Conservation (phyloP, 2,329 filamentous ascomycete species). For the Basipetospora chlamydospora region DNA sequence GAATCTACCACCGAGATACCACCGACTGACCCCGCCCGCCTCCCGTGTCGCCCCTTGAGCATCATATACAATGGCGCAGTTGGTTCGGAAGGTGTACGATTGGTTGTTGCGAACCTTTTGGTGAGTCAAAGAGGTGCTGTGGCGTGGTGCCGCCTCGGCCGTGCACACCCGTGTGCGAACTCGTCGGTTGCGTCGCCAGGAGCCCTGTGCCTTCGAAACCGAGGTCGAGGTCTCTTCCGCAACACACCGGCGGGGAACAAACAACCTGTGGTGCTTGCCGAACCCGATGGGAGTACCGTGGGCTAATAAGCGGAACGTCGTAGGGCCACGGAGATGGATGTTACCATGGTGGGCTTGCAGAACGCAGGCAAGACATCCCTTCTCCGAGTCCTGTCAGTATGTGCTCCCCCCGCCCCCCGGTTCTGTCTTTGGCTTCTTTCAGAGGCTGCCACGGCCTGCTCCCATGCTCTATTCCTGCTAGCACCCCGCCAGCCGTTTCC, state of each 20-base stretch:
- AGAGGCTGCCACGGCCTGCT: no score
- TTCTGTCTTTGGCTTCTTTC: slow-evolving; percentile 6
- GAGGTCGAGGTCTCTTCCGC: no score
- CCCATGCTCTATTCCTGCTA: not conserved
- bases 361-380: slow-evolving; percentile 97
- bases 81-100: slow-evolving; percentile 94
- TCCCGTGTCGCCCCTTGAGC: no score
- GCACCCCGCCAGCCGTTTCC: not conserved
- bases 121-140: slow-evolving; percentile 36
- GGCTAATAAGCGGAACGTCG: slow-evolving; percentile 5
- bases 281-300: not conserved
- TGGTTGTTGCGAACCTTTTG: slow-evolving; percentile 97
- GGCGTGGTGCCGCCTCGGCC: no score
- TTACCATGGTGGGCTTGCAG: slow-evolving; percentile 96
- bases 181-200: not conserved
- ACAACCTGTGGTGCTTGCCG: not conserved
- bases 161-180: no score
- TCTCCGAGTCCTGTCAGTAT: slow-evolving; percentile 84
- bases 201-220: no score
- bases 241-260: no score
- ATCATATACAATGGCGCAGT: slow-evolving; percentile 55
- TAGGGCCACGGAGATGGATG: slow-evolving; percentile 98
- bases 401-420: slow-evolving; percentile 19
- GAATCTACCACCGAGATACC: no score
- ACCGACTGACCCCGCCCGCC: no score